These are phyloP conservation scores for Solanum virginianum DNA, from an alignment of 257 asterid species.

Conservation along the genomic window DNA sequence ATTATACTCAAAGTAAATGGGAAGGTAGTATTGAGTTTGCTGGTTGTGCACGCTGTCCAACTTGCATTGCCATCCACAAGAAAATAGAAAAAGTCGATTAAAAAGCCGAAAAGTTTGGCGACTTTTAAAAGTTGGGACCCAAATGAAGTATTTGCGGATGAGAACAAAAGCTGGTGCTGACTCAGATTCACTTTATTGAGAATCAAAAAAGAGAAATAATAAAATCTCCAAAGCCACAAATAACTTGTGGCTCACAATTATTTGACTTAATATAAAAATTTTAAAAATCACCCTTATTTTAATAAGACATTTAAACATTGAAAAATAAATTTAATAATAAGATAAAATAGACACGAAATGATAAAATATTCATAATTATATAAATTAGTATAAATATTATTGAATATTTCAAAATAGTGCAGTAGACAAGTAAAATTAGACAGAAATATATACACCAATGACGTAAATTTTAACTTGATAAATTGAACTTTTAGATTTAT, in stretches of 20 bases:
- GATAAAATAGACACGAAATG: too few relatives aligned
- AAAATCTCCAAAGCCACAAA: constrained; percentile 42
- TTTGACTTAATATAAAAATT: background rate
- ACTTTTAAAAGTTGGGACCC: constrained; percentile 20
- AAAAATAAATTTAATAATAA: too few relatives aligned
- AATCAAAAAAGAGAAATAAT: constrained; percentile 4
- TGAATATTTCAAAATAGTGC: too few relatives aligned
- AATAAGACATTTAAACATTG: too few relatives aligned
- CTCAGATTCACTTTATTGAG: constrained; percentile 43
- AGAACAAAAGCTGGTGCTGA: constrained; percentile 16
- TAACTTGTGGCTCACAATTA: constrained; percentile 57
- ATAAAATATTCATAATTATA: too few relatives aligned
- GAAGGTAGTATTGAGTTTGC: background rate
- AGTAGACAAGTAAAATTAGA: too few relatives aligned
- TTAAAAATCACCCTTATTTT: too few relatives aligned
- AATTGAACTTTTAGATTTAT: too few relatives aligned
- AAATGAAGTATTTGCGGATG: background rate
- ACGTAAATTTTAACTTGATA: too few relatives aligned
- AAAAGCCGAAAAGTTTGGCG: constrained; percentile 18
- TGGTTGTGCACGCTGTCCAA: background rate
- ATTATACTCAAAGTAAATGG: background rate
- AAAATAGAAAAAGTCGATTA: background rate
- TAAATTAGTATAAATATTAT: too few relatives aligned
- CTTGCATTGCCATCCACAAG: background rate
- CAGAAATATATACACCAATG: too few relatives aligned